These are phyloP conservation scores for Penicillium manginii DNA, from an alignment of 495 filamentous ascomycete species.

Conservation along the genomic window DNA sequence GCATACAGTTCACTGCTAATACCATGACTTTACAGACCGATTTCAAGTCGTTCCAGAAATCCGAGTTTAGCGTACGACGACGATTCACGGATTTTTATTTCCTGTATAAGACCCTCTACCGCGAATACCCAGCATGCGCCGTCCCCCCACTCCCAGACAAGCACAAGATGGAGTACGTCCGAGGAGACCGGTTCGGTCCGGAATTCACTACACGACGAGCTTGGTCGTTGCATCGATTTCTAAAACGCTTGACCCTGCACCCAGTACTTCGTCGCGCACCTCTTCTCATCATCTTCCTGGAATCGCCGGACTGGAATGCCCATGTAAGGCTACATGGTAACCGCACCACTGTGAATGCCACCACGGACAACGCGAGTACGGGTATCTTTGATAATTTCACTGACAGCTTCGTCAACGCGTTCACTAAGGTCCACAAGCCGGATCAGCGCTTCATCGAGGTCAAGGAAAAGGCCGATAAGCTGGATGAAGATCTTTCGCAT, in stretches of 20 bases:
- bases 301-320: constrained; percentile 93
- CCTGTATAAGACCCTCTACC: constrained; percentile 84
- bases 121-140: constrained; percentile 87
- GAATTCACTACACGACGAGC: constrained; percentile 93
- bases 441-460: constrained; percentile 95
- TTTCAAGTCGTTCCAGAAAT: constrained; percentile 86
- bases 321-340: constrained; percentile 80
- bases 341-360: constrained; percentile 57
- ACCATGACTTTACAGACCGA: constrained; percentile 65
- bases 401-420: constrained; percentile 96
- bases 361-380: constrained; percentile 53
- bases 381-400: constrained; percentile 92
- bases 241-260: constrained; percentile 84
- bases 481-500: constrained; percentile 90
- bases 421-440: constrained; percentile 93
- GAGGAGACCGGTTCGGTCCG: constrained; percentile 89
- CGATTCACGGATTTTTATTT: constrained; percentile 98
- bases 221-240: constrained; percentile 89
- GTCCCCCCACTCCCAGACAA: constrained; percentile 97
- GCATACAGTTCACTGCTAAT: constrained; percentile 19
- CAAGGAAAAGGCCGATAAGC: constrained; percentile 87
- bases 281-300: constrained; percentile 86
- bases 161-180: constrained; percentile 98
- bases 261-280: constrained; percentile 83
- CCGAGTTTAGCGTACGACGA: constrained; percentile 75